Evolutionary conservation across 2,329 filamentous ascomycete genomes (phyloP), one percentile per base, ranked within the genome.

Genomic region (Ophiosphaerella korrae): DNA sequence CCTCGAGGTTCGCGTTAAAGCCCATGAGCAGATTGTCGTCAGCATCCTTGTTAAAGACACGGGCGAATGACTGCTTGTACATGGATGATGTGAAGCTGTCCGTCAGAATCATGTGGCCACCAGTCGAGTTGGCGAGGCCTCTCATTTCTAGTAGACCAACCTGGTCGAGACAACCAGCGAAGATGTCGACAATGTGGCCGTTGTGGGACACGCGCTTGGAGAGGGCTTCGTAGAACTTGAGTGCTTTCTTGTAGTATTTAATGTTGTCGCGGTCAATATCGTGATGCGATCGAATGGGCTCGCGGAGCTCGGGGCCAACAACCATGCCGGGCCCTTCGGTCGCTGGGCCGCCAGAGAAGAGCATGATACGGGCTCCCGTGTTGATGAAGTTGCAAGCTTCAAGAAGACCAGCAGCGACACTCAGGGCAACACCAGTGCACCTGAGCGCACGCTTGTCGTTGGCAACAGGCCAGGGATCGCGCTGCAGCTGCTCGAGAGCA

Each of bases 31-130:
- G 83, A 71, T 97, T 96, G 61, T 97, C 94, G 52, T 96, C 88
- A 1, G 84, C 90, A 70, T 99, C 94, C 76, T 97, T 97, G 73
- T 99, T 94, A 70, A 99, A 99, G 14, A 99, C 87, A 52, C 95
- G 88, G 44, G 96, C 88, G 68, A 99, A 99, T 0, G 94, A 97
- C 73, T 99, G 94, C 78, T 94, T 97, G 82, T 97, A 99, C 88
- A 99, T 97, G 51, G 93, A 97, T 0, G 94, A 95, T 3, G 93
- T 97, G 74, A 99, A 99, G 73, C 92, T 97, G 74, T 99, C 94
- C 1, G 94, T 97, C 59, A 99, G 78, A 58, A 99, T 95, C 88
- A 99, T 99, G 72, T 99, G 92, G 33, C 94, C 94, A 59, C 94
- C 94, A 14, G 94, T 99, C 29, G 88, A 96, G 75, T 97, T 99